These are phyloP conservation scores for Pythium phragmiticola DNA, from an alignment of 352 stramenopile genomes.

Conservation along the genomic window DNA sequence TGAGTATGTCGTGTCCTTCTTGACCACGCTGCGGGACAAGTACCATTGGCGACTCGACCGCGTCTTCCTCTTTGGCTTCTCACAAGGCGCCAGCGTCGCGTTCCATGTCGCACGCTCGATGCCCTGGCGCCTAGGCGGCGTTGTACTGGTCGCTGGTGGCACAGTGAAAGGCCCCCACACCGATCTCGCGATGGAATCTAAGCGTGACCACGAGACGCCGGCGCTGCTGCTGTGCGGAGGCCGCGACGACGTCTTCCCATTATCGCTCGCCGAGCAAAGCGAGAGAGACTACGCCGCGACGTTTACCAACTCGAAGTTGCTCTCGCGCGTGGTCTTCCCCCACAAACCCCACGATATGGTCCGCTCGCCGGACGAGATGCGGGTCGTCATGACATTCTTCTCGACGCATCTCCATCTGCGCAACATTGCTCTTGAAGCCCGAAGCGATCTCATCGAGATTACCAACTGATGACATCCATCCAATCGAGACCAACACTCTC, in stretches of 20 bases:
- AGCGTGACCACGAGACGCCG: conserved; percentile 35
- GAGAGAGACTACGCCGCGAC: conserved; percentile 28
- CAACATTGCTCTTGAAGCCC: conserved; percentile 47
- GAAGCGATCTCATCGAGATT: conserved; percentile 61
- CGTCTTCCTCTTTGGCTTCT: conserved; percentile 67
- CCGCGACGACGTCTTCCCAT: conserved; percentile 41
- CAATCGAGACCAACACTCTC: neutral
- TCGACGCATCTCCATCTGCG: conserved; percentile 45
- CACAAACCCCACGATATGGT: conserved; percentile 62
- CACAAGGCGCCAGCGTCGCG: conserved; percentile 59
- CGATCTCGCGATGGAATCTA: neutral
- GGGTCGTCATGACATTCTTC: conserved; percentile 61
- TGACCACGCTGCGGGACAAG: conserved; percentile 41
- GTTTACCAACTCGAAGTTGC: conserved; percentile 23
- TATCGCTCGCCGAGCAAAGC: conserved; percentile 29
- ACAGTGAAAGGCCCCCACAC: conserved; percentile 36
- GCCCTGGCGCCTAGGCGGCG: conserved; percentile 38
- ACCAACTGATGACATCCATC: neutral
- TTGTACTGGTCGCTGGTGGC: conserved; percentile 54
- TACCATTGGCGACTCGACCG: conserved; percentile 54
- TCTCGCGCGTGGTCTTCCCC: conserved; percentile 15
- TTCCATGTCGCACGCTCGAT: conserved; percentile 55
- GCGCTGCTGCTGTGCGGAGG: conserved; percentile 43
- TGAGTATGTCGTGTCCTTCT: conserved; percentile 46
- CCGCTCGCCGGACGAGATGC: conserved; percentile 47